Percentiles rank a stretch among this genome's conserved stretches.
Evolutionary conservation across 352 stramenopile species (phyloP).

Genomic region (Globisporangium spinosum): DNA sequence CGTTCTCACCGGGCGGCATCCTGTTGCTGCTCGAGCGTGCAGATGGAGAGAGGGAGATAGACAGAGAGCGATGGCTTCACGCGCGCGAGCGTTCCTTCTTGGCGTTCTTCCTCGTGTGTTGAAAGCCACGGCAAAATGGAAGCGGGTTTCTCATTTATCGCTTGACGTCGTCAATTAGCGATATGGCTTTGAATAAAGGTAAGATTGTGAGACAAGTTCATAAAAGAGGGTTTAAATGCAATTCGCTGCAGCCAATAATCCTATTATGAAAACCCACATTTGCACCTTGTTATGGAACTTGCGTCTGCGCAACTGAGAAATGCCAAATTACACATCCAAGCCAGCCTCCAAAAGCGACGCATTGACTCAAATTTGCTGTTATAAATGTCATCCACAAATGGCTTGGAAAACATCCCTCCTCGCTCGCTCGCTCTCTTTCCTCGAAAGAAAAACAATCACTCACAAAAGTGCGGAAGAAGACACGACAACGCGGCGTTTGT

Average conservation of each 20-base stretch:
- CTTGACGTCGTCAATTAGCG: background rate
- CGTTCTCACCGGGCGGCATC: conserved; percentile 15
- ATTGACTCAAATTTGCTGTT: background rate
- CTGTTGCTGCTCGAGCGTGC: background rate
- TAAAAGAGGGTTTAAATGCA: background rate
- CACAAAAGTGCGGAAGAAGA: background rate
- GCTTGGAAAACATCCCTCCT: background rate
- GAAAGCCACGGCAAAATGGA: background rate
- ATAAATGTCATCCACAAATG: background rate
- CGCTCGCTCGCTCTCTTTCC: background rate
- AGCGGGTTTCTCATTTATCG: background rate
- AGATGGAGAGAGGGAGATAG: background rate
- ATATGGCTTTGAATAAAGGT: background rate
- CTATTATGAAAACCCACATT: background rate
- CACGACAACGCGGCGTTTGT: background rate
- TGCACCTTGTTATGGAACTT: background rate
- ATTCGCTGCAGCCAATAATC: background rate
- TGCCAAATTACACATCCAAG: background rate
- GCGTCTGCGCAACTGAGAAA: background rate
- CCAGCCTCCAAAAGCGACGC: background rate
- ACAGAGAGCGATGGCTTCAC: background rate
- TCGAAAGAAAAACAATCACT: background rate
- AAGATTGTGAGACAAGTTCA: background rate
- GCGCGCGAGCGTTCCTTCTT: background rate
- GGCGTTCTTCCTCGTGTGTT: background rate